Percentiles rank a stretch among this genome's conserved stretches.
These are phyloP conservation scores for Aleurites moluccanus DNA, from an alignment of 441 rosid genomes.

Conservation along the genomic window DNA sequence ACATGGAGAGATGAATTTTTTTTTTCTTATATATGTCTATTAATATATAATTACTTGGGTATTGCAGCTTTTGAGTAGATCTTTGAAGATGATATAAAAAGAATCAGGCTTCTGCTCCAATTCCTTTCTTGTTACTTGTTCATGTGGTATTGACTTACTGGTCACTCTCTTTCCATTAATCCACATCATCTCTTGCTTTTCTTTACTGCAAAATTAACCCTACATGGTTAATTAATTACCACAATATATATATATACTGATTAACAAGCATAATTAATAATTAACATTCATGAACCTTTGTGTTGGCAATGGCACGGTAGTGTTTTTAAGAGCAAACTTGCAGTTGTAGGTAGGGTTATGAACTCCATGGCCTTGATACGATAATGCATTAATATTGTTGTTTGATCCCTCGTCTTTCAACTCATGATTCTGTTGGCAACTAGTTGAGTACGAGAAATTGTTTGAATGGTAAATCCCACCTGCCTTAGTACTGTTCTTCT, in stretches of 20 bases:
- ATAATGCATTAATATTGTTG: conserved; percentile 5
- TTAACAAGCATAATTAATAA: neutral
- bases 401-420: neutral
- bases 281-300: conserved; percentile 17
- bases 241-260: no score
- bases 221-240: no score
- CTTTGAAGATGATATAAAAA: conserved; percentile 47
- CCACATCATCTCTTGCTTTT: conserved; percentile 24
- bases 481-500: conserved; percentile 22
- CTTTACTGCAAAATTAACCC: conserved; percentile 28
- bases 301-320: neutral
- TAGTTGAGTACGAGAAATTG: conserved; percentile 4
- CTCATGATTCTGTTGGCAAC: conserved; percentile 24
- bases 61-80: conserved; percentile 38
- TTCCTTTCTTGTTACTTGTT: conserved; percentile 24
- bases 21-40: neutral
- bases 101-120: conserved; percentile 24
- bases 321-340: conserved; percentile 15
- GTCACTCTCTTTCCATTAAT: conserved; percentile 13
- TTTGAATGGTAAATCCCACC: neutral
- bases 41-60: conserved; percentile 15
- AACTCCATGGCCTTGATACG: conserved; percentile 18
- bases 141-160: conserved; percentile 23
- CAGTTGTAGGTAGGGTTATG: neutral
- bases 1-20: no score